A percentile compares a stretch with the other conserved stretches of the same genome.
Evolutionary conservation across 2,329 filamentous ascomycete genomes (phyloP).

Genomic region (Aspergillus luchuensis): DNA sequence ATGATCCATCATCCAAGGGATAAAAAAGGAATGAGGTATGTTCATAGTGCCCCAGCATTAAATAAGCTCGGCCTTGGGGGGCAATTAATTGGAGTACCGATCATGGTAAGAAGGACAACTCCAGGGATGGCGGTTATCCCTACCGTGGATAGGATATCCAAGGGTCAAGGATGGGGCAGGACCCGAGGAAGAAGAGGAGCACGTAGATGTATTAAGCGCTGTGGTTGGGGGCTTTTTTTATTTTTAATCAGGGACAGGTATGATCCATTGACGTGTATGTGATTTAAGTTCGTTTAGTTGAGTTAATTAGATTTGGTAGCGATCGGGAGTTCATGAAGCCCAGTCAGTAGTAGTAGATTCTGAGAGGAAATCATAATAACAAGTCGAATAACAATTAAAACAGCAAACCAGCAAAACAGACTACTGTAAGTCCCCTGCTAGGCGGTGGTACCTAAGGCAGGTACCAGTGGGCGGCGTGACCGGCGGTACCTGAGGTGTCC

Average conservation of each 20-base stretch:
- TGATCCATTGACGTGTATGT: no score
- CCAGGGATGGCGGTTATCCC: background rate
- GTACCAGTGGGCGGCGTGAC: background rate
- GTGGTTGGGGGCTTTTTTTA: no score
- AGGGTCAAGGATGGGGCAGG: background rate
- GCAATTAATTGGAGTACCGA: background rate
- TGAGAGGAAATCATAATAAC: no score
- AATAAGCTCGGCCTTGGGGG: background rate
- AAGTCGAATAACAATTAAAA: no score
- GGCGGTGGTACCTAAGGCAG: slow-evolving; percentile 8
- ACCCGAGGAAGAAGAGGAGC: no score
- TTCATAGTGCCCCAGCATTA: background rate
- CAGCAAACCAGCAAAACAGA: no score
- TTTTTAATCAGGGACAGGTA: no score
- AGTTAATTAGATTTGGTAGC: no score
- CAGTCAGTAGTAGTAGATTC: no score
- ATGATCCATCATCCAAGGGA: slow-evolving; percentile 1
- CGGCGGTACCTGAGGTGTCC: slow-evolving; percentile 8
- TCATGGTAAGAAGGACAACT: background rate
- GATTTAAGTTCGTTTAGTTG: no score
- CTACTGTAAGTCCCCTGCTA: background rate
- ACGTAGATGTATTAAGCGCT: no score
- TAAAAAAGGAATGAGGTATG: background rate
- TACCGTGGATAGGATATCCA: background rate
- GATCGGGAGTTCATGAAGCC: no score